These are phyloP conservation scores for Russula virescens DNA, from an alignment of 768 basidiomycete species.

Conservation along the genomic window DNA sequence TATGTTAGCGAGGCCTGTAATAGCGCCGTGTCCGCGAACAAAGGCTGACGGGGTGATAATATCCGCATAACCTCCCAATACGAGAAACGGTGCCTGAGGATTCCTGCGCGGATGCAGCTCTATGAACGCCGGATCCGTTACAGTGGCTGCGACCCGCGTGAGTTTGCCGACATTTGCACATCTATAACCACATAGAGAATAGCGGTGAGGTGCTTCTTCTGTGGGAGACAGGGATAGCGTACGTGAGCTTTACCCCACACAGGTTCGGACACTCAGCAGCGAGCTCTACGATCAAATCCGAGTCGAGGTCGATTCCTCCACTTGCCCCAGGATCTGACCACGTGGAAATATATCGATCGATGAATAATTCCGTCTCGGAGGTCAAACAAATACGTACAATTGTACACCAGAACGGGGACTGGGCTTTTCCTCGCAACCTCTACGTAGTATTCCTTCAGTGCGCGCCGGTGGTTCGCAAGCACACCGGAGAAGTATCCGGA, in stretches of 20 bases:
- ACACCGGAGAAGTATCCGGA: constrained; percentile 85
- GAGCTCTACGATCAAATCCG: constrained; percentile 77
- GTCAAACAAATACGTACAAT: constrained; percentile 49
- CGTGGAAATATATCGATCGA: neutral
- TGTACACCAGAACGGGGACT: constrained; percentile 85
- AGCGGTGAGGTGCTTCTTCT: constrained; percentile 5
- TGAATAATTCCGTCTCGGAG: neutral
- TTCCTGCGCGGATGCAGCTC: constrained; percentile 62
- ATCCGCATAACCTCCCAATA: constrained; percentile 82
- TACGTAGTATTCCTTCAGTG: constrained; percentile 72
- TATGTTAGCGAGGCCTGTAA: constrained; percentile 83
- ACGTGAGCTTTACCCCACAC: constrained; percentile 87
- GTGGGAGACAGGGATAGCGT: constrained; percentile 29
- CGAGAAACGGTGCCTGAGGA: constrained; percentile 64
- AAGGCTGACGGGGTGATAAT: constrained; percentile 70
- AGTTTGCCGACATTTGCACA: constrained; percentile 92
- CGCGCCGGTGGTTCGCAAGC: constrained; percentile 51
- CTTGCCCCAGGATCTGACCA: constrained; percentile 74
- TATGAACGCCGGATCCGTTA: constrained; percentile 52
- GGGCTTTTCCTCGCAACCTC: constrained; percentile 77
- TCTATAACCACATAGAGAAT: constrained; percentile 41
- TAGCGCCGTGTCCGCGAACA: constrained; percentile 79
- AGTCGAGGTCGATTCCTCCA: constrained; percentile 88
- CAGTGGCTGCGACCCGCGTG: constrained; percentile 69
- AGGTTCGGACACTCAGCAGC: constrained; percentile 72